phyloP scores from a whole-genome alignment of 23 red algal genomes.

The Pyropia haitanensis region DNA sequence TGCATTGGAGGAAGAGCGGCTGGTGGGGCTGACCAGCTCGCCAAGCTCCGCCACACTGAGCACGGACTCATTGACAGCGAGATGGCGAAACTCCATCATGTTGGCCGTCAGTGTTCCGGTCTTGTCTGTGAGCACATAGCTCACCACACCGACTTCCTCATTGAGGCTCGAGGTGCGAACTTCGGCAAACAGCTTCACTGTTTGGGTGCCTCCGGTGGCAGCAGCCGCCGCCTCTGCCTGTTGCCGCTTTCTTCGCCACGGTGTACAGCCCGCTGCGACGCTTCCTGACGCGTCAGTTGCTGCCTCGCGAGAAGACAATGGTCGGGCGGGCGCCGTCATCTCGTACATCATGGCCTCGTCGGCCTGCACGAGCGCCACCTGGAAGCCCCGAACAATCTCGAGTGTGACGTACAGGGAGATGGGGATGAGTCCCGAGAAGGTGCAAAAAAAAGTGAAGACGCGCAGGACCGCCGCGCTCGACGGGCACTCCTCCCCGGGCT shows the following conservation, averaged over 20 bases:
- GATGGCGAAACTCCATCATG: constrained; percentile 67
- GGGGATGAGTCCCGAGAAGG: constrained; percentile 66
- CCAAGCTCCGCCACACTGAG: too few species aligned
- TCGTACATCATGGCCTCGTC: constrained; percentile 51
- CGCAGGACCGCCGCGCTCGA: constrained; percentile 14
- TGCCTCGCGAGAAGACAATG: too few species aligned
- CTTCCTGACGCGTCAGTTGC: too few species aligned
- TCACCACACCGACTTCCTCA: constrained; percentile 77
- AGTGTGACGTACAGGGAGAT: constrained; percentile 81
- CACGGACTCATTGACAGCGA: too few species aligned
- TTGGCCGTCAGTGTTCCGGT: constrained; percentile 94
- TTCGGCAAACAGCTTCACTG: constrained; percentile 23
- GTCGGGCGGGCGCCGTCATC: background rate
- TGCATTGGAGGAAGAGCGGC: too few species aligned
- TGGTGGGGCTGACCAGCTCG: too few species aligned
- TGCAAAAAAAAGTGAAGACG: constrained; percentile 75
- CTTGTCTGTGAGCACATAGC: constrained; percentile 92
- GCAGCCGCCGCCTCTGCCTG: too few species aligned
- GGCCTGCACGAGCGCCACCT: constrained; percentile 70
- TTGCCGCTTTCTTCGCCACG: too few species aligned
- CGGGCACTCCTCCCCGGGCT: constrained; percentile 11
- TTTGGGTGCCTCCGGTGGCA: too few species aligned
- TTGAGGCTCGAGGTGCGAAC: constrained; percentile 83
- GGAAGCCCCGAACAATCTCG: constrained; percentile 81
- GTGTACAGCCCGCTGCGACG: too few species aligned